Base-by-base conservation (phyloP, 2,329 filamentous ascomycete species). In the Aspergillus unguis region DNA sequence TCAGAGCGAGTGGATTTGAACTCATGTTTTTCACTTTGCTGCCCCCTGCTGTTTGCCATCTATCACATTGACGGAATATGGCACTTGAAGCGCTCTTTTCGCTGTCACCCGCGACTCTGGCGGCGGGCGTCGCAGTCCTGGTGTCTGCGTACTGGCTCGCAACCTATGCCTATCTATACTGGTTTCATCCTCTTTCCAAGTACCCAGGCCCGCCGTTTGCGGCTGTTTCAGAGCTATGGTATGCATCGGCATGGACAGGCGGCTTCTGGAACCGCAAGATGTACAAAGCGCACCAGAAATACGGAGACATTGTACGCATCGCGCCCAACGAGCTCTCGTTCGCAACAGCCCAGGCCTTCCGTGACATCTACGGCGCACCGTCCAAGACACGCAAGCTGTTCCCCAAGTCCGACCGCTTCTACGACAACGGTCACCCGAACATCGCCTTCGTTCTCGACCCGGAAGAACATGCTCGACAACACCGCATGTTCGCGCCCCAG, bases 251-350 rank as follows among this genome's bases (percentile, higher is more conserved):
- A 4, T 44, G 41, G 41, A 44, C 41, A 4, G 41, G 41, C n/a
- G 41, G 41, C 2, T 32, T 44, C n/a, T 44, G 41, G 41, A 44
- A 44, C 6, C 41, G 41, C 28, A 32, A 32, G 28, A 44, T 44
- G 28, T 17, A 44, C 7, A 29, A 32, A 1, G 41, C 41, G 2
- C 41, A 44, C 10, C 41, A 23, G 3, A 27, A 11, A 3, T 44
- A 44, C 41, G 41, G 41, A 3, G 41, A 44, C 29, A 32, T 44
- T 44, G 41, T 44, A 11, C 41, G 41, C 41, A 44, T 44, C 17
- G 41, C 41, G n/a, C 41, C 41, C 10, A 44, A 44, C 41, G 41
- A 44, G 41, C 41, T 44, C 28, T 44, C 41, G 41, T 44, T 44
- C 7, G 41, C 41, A 10, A 44, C 41, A 5, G 41, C 41, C 7